Base-by-base conservation (phyloP, 208 protist genomes). In the Naegleria fowleri region DNA sequence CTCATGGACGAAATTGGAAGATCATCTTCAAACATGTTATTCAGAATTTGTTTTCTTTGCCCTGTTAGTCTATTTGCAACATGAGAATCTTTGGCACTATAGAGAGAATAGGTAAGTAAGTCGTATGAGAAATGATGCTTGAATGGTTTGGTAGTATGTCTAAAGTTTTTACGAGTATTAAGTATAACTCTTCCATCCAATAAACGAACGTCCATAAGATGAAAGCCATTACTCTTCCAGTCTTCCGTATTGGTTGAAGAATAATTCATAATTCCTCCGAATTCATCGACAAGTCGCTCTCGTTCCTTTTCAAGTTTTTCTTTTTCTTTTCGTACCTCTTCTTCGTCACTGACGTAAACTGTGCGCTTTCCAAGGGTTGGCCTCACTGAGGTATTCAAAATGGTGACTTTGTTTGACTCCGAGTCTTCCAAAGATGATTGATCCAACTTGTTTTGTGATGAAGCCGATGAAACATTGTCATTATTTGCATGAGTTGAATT, bases 161-260 rank as follows among this genome's bases (percentile, higher is more conserved):
- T 55, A 58, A 88, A 88, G 36, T 88, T 58, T 15, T 88, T 88
- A 58, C 43, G 51, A 38, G n/a, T 40, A 88, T 88, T 88, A 16
- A 88, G 22, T 22, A 51, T 39, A 4, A 88, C 43, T 29, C 33
- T 7, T 58, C 43, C 85, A 38, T 88, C 85, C 25, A 88, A 58
- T 36, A 88, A 58, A 39, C 85, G 40, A 59, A 48, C 39, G 38
- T 88, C n/a, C 6, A 36, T 58, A 5, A 88, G 36, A 58, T 88
- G 85, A 39, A 88, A 88, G 9, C 85, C 85, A 88, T 39, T 40
- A 88, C 40, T 58, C 85, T 88, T 88, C 85, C 85, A 88, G 25
- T 40, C 85, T 36, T 38, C 85, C 0, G 19, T 58, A 39, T 88
- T 88, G n/a, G n/a, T 48, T 38, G 15, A 43, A 25, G 16, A 25